Base-by-base conservation (phyloP, 2,329 filamentous ascomycete genomes). In the Colletotrichum costaricense region DNA sequence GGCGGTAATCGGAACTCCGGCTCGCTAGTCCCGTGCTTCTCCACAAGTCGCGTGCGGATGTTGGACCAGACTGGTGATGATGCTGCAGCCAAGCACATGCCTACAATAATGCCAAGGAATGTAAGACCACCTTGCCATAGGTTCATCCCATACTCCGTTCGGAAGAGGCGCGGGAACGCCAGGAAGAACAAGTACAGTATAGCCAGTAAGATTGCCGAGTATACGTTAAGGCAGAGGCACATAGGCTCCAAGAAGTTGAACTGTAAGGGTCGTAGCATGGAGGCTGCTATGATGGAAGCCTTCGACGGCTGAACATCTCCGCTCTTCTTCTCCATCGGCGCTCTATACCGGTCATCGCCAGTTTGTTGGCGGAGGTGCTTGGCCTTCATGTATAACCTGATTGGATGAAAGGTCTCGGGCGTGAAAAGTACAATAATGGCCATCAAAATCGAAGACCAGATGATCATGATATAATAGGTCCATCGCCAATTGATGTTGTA, bases 141-240 rank as follows among this genome's bases (percentile, higher is more conserved):
- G 65, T 90, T 91, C 84, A 97, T 95, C 26, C 89, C 91, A 80
- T 97, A 93, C 57, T 93, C 91, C 49, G 88, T 89, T 24, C 87
- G 81, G 79, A 98, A 98, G 12, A 97, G 91, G 52, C 97, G 85
- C 2, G 93, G 90, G 78, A 97, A 97, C 0, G 95, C 95, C n/a
- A 94, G 95, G 80, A 97, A 97, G 85, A 97, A 97, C 33, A 97
- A 89, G 80, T 98, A 98, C 2, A 98, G 84, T 52, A 97, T 93
- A 4, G 95, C 95, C 6, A 97, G 87, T 12, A 98, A 85, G 64
- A 98, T 90, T 35, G 95, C 94, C 0, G 94, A 94, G 77, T 95
- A 93, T 16, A 97, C 83, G 81, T 94, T 96, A 28, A 98, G 90
- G 76, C 91, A 91, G 69, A 96, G 85, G 74, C 92, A 94, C 94